A percentile compares a stretch with the other conserved stretches of the same genome.
phyloP scores from a whole-genome alignment of 2,329 filamentous ascomycete species.

The Curvularia verruculosa region DNA sequence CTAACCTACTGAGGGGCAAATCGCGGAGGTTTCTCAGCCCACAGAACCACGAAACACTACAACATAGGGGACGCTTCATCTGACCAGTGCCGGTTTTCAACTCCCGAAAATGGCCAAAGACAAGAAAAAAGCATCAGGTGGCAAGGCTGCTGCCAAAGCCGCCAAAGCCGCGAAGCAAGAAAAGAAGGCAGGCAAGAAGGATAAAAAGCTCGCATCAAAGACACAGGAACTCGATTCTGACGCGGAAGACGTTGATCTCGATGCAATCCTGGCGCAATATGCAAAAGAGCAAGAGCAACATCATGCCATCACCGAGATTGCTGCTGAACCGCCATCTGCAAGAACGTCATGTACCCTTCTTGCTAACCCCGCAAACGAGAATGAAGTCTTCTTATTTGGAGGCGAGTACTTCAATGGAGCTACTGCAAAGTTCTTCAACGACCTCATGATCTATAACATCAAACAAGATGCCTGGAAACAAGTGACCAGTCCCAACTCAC shows the following conservation, averaged over 20 bases:
- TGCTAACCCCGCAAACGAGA: constrained; percentile 82
- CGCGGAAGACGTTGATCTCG: constrained; percentile 89
- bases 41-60: background rate
- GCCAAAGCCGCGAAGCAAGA: constrained; percentile 75
- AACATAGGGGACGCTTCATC: background rate
- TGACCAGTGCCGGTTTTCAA: background rate
- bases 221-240: constrained; percentile 81
- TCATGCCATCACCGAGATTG: constrained; percentile 86
- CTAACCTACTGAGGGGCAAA: constrained; percentile 27
- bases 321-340: constrained; percentile 73
- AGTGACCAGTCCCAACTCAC: constrained; percentile 88
- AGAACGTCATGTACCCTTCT: constrained; percentile 82
- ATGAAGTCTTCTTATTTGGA: constrained; percentile 89
- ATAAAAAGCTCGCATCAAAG: constrained; percentile 80
- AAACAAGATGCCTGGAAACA: constrained; percentile 88
- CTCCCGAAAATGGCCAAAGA: constrained; percentile 57
- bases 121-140: constrained; percentile 56
- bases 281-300: constrained; percentile 90
- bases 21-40: constrained; percentile 6
- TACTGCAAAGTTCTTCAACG: constrained; percentile 74
- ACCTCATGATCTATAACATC: constrained; percentile 73
- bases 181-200: constrained; percentile 75
- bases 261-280: constrained; percentile 91
- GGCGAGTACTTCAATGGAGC: constrained; percentile 96
- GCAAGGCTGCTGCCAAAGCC: constrained; percentile 57